Evolutionary conservation across 2,329 filamentous ascomycete species (phyloP).

Genomic region (Exophiala dermatitidis): DNA sequence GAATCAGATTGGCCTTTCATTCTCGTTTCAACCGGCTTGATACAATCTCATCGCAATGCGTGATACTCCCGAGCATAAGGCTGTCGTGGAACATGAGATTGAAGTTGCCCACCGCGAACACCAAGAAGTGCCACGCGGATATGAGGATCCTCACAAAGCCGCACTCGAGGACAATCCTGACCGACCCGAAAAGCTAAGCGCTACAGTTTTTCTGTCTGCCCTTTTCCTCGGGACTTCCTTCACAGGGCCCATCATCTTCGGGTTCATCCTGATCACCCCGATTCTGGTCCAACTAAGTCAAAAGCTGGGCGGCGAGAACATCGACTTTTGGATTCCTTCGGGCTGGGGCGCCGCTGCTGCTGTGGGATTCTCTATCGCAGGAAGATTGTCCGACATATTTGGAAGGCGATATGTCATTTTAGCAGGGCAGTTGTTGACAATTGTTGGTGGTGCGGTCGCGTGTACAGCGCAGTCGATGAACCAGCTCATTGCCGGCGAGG

Average conservation of each 20-base stretch:
- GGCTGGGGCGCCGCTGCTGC: conserved; percentile 19
- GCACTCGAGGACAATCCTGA: conserved; percentile 20
- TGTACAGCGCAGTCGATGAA: conserved; percentile 19
- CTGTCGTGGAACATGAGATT: conserved; percentile 11
- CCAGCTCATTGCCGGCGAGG: conserved; percentile 19
- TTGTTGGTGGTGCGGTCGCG: conserved; percentile 16
- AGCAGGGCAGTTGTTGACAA: conserved; percentile 17
- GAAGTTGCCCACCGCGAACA: conserved; percentile 13
- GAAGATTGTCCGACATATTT: conserved; percentile 18
- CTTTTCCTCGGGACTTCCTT: conserved; percentile 20
- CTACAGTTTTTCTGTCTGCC: conserved; percentile 17
- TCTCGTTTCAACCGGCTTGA: too few species aligned
- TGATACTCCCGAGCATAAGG: conserved; percentile 11
- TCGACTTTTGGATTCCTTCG: conserved; percentile 19
- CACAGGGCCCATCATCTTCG: conserved; percentile 19
- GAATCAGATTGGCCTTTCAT: too few species aligned
- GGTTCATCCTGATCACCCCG: conserved; percentile 18
- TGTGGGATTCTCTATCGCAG: conserved; percentile 17
- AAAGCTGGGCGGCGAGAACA: conserved; percentile 15
- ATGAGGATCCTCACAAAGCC: conserved; percentile 20
- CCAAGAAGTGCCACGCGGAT: conserved; percentile 8
- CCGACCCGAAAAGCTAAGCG: conserved; percentile 15
- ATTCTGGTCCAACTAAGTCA: conserved; percentile 19
- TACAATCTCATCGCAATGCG: conserved; percentile 5
- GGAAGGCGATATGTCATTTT: conserved; percentile 21